phyloP scores from a whole-genome alignment of 768 basidiomycete genomes.

The Tricholoma saponaceum region DNA sequence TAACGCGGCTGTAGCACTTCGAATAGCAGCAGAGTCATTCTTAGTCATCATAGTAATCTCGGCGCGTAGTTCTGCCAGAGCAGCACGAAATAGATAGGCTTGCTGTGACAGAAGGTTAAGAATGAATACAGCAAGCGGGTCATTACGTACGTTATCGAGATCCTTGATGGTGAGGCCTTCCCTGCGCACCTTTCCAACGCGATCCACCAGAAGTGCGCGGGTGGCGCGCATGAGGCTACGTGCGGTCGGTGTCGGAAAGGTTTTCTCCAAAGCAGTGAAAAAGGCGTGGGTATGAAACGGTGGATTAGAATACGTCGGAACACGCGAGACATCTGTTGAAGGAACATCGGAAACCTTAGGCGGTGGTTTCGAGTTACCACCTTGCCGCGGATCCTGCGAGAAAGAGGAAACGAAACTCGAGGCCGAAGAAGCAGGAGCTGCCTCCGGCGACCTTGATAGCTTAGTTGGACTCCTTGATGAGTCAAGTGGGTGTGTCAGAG shows the following conservation, averaged over 20 bases:
- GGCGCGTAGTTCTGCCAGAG: conserved; percentile 83
- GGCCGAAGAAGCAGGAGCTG: conserved; percentile 1
- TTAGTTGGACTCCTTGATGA: conserved; percentile 2
- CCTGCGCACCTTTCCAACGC: conserved; percentile 63
- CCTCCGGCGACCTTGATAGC: conserved; percentile 5
- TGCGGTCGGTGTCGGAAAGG: conserved; percentile 71
- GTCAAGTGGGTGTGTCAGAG: conserved; percentile 11
- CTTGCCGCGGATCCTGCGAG: conserved; percentile 8
- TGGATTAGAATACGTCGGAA: conserved; percentile 52
- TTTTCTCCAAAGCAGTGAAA: conserved; percentile 64
- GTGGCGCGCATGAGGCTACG: conserved; percentile 82
- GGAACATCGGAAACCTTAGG: conserved; percentile 14
- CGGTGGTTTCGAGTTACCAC: conserved; percentile 3
- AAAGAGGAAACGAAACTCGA: conserved; percentile 8
- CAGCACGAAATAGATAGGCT: conserved; percentile 94
- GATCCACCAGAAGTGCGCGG: conserved; percentile 72
- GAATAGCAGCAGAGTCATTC: conserved; percentile 82
- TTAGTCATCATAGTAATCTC: conserved; percentile 79
- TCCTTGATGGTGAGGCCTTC: conserved; percentile 76
- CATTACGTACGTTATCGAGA: conserved; percentile 69
- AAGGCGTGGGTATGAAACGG: conserved; percentile 85
- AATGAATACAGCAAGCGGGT: background rate
- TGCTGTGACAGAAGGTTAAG: conserved; percentile 46
- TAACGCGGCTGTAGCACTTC: conserved; percentile 69
- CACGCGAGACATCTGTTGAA: conserved; percentile 16